phyloP scores from a whole-genome alignment of 2,329 filamentous ascomycete genomes.

The Bipolaris victoriae region DNA sequence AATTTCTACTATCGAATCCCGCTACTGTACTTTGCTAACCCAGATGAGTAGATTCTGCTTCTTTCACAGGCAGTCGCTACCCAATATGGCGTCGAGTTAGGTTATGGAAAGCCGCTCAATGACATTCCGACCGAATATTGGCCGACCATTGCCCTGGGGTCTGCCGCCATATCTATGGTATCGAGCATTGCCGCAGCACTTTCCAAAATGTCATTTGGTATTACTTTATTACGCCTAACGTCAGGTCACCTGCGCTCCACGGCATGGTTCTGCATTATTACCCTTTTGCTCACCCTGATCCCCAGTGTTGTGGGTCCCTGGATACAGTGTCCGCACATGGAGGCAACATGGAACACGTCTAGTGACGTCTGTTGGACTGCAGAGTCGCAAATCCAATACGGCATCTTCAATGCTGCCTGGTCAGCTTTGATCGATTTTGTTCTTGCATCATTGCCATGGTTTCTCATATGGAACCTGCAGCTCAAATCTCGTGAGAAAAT shows the following conservation, averaged over 20 bases:
- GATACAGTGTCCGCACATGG: slow-evolving; percentile 26
- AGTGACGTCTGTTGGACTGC: slow-evolving; percentile 30
- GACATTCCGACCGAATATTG: slow-evolving; percentile 27
- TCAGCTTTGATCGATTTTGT: slow-evolving; percentile 32
- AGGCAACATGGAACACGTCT: slow-evolving; percentile 25
- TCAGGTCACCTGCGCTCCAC: slow-evolving; percentile 19
- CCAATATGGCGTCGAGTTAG: slow-evolving; percentile 28
- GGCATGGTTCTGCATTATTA: slow-evolving; percentile 34
- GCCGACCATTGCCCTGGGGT: slow-evolving; percentile 21
- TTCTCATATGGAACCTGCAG: slow-evolving; percentile 32
- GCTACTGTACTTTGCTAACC: neutral
- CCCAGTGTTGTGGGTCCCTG: slow-evolving; percentile 31
- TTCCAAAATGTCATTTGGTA: slow-evolving; percentile 39
- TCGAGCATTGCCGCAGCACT: slow-evolving; percentile 36
- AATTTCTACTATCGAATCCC: too few relatives aligned
- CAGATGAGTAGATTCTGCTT: slow-evolving; percentile 27
- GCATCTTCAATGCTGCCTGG: slow-evolving; percentile 40
- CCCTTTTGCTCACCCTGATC: slow-evolving; percentile 35
- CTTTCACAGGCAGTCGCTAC: slow-evolving; percentile 27
- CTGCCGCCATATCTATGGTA: slow-evolving; percentile 27
- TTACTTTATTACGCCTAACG: slow-evolving; percentile 36
- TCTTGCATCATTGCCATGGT: slow-evolving; percentile 38
- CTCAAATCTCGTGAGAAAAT: slow-evolving; percentile 33
- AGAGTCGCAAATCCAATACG: slow-evolving; percentile 26
- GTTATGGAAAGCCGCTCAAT: slow-evolving; percentile 31